Conservation (phyloP, 805 yeast species). For the Metschnikowia lachancei region DNA sequence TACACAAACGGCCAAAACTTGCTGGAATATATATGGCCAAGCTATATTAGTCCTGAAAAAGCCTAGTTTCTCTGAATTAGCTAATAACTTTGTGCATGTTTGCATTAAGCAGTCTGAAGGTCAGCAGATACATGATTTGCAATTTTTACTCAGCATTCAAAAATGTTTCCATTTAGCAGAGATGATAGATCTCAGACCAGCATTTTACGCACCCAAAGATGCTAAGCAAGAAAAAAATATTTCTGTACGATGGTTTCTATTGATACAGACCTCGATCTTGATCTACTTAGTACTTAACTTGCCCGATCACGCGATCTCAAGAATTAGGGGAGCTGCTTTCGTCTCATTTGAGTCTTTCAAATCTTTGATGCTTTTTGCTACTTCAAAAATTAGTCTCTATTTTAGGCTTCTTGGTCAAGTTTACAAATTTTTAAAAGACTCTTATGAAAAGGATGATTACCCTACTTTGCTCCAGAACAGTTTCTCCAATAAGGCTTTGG, state of each 20-base stretch:
- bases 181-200: background rate
- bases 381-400: background rate
- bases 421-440: background rate
- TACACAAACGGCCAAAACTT: conserved; percentile 6
- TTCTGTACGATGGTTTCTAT: background rate
- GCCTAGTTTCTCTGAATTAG: conserved; percentile 4
- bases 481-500: background rate
- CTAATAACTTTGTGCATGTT: conserved; percentile 6
- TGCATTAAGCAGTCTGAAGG: conserved; percentile 11
- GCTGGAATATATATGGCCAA: conserved; percentile 5
- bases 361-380: no score
- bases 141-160: conserved; percentile 12
- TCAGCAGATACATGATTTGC: conserved; percentile 7
- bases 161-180: conserved; percentile 14
- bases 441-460: background rate
- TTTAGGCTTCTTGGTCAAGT: background rate
- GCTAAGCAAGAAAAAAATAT: background rate
- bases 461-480: background rate
- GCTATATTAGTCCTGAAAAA: conserved; percentile 7
- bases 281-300: conserved; percentile 3
- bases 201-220: background rate
- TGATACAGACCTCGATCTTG: conserved; percentile 1
- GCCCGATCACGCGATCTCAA: background rate
- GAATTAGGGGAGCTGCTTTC: background rate
- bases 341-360: background rate